Base-by-base conservation (phyloP, 805 yeast species). In the Trichomonascus vanleenenianus region DNA sequence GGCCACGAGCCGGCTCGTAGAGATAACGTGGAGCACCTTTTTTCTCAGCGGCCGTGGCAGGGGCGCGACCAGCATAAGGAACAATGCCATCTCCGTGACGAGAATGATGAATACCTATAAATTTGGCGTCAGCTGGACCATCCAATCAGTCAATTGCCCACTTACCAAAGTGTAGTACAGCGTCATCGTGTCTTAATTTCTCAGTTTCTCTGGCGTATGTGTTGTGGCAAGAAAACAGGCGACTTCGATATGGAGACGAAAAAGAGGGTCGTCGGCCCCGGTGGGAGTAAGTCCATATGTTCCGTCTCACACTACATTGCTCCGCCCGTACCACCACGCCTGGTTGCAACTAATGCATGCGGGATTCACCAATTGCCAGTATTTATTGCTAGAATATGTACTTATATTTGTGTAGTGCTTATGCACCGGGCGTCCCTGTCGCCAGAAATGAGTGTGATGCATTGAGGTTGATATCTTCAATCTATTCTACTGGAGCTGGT, bases 21-120 rank as follows among this genome's bases (percentile, higher is more conserved):
- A 71, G 25, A 85, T 67, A 1, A 81, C 68, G 18, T 70, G 63
- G 47, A 91, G 73, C 20, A 88, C 69, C 9, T 81, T 81, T 57
- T 79, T 78, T 58, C 96, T 80, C 49, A 81, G 60, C 47, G 66
- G 71, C 30, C 88, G 73, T 18, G 98, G 97, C 50, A 87, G 69
- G 19, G 98, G 98, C 42, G 89, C 64, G 7, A 95, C 87, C 53
- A 93, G 75, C 32, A 85, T 59, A 43, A 86, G 74, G 71, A 91
- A 93, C 40, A 85, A 67, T 12, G 66, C 76, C 81, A 91, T 79
- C 67, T 93, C 99, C 14, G 74, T 48, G 43, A 84, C 75, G 51
- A 93, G 74, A 34, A 93, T 69, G n/a, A 76, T 78, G 56, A 89
- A 91, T 5, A 89, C 85, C 59, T 61, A 43, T 1, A 34, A 36